Conservation (phyloP, 495 filamentous ascomycete species). For the Podospora comata region DNA sequence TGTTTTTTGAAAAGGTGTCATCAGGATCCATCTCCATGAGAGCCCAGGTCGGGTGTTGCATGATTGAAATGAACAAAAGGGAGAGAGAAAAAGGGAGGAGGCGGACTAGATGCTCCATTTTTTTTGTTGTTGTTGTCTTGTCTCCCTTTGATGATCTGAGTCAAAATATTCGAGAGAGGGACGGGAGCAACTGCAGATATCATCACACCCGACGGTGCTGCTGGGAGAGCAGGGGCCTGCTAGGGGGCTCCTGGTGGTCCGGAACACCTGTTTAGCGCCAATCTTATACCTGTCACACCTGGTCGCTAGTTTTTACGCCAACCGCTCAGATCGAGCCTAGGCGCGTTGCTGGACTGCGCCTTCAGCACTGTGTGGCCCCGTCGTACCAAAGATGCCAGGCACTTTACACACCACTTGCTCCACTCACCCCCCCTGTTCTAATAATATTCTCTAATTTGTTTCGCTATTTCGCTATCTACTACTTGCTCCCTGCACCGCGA, state of each 20-base stretch:
- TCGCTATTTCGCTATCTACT: background rate
- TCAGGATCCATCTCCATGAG: no score
- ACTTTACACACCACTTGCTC: background rate
- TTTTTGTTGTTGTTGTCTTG: no score
- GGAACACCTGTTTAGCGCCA: slow-evolving; percentile 8
- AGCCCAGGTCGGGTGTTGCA: no score
- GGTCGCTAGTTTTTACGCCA: slow-evolving; percentile 22
- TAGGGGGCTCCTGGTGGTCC: background rate
- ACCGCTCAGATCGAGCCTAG: slow-evolving; percentile 16
- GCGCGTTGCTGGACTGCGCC: background rate
- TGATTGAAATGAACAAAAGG: no score
- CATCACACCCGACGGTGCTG: background rate
- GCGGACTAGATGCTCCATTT: no score
- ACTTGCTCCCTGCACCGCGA: background rate
- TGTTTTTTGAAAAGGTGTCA: background rate
- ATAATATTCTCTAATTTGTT: slow-evolving; percentile 1
- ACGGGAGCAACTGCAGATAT: background rate
- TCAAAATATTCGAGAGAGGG: background rate
- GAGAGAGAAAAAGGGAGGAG: no score
- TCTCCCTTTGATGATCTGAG: background rate
- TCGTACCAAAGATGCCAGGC: background rate
- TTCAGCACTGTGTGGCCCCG: slow-evolving; percentile 7
- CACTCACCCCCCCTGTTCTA: slow-evolving; percentile 1
- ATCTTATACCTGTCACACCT: slow-evolving; percentile 16
- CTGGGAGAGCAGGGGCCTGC: background rate